Evolutionary conservation across 2,329 filamentous ascomycete species (phyloP), one percentile per base, ranked within the genome.

Genomic region (Didymella arachidicola): DNA sequence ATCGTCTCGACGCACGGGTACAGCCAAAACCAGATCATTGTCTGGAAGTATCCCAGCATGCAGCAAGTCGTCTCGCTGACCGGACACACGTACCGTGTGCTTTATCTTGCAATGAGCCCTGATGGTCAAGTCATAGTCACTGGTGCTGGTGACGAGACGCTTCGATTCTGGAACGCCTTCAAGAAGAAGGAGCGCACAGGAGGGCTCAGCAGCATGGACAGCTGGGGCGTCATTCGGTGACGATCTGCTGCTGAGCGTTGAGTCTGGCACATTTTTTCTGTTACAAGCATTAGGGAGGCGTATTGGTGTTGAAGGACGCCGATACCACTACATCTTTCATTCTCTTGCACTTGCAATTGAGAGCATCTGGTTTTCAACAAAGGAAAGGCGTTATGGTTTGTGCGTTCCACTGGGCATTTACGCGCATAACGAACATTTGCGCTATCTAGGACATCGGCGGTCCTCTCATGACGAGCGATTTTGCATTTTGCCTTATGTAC

Each of bases 41-140:
- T 99, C 54, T 99, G 95, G 95, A 99, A 99, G 74, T 99, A 99
- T 73, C 95, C 95, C 1, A 93, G 90, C 66, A 98, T 99, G 95
- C 92, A 92, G 47, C 95, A 98, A 76, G 93, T 99, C 8, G 94
- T 92, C 39, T 96, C 92, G 66, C 82, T 99, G 44, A 99, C 95
- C 0, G 95, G 95, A 0, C 95, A 99, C 77, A 99, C 95, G 1
- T 98, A 96, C 78, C 90, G 95, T 72, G 95, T 99, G 12, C 83
- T 99, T 3, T 99, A 98, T 76, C 83, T 99, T 51, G 93, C 93
- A 30, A 98, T 98, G 93, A 97, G 93, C 72, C 95, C 95, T 1
- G 94, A 98, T 72, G 95, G 95, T 18, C 87, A 93, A 67, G 91
- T 92, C 2, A 91, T 99, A 19, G 95, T 98, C 12, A 99, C 95